A percentile compares a stretch with the other conserved stretches of the same genome.
Evolutionary conservation across 2,329 filamentous ascomycete genomes (phyloP).

Genomic region (Fusarium aywerte): DNA sequence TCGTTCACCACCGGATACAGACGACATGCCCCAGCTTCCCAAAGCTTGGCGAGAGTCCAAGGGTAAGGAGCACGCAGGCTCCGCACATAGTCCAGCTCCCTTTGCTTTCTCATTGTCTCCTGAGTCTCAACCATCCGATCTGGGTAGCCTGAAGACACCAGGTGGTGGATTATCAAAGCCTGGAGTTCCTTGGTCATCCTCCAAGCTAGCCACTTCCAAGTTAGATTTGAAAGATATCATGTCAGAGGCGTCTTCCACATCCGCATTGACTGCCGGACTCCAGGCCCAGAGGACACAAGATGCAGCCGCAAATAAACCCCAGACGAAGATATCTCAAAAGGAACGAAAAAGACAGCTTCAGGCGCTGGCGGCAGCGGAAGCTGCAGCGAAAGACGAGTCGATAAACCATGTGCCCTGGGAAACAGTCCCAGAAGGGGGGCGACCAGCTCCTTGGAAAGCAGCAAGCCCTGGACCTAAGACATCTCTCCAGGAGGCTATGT

Average conservation of each 20-base stretch:
- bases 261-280: conserved; percentile 65
- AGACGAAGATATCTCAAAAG: conserved; percentile 83
- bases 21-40: conserved; percentile 47
- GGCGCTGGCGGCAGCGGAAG: conserved; percentile 64
- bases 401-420: conserved; percentile 58
- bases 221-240: conserved; percentile 83
- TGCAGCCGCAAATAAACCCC: conserved; percentile 51
- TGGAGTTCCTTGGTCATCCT: conserved; percentile 61
- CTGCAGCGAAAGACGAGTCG: conserved; percentile 51
- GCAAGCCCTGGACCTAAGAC: conserved; percentile 60
- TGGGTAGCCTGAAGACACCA: conserved; percentile 4
- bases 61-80: conserved; percentile 39
- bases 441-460: conserved; percentile 73
- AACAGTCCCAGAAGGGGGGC: conserved; percentile 51
- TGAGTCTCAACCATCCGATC: conserved; percentile 16
- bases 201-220: conserved; percentile 68
- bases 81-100: conserved; percentile 17
- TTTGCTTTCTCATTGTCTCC: conserved; percentile 40
- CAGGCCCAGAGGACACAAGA: conserved; percentile 62
- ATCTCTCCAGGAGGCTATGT: conserved; percentile 62
- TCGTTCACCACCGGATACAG: conserved; percentile 42
- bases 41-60: conserved; percentile 48
- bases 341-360: conserved; percentile 88
- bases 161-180: conserved; percentile 24
- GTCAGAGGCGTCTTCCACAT: conserved; percentile 64